These are phyloP conservation scores for Lactuca sativa DNA, from an alignment of 129 eudicot species.

Conservation along the genomic window DNA sequence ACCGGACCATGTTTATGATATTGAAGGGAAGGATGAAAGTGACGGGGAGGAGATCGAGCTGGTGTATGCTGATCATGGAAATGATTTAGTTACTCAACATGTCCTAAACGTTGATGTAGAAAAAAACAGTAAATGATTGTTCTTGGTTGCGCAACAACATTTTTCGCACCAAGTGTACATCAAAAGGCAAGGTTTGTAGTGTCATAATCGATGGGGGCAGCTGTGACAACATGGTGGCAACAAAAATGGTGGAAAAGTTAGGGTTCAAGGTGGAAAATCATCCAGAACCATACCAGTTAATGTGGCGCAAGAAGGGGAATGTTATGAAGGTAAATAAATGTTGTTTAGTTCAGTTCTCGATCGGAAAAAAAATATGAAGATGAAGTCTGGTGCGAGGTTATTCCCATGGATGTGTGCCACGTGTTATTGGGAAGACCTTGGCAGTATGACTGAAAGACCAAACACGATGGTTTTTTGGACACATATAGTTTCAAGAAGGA, in stretches of 20 bases:
- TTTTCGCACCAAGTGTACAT: no score
- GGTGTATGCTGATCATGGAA: background rate
- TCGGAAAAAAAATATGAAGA: background rate
- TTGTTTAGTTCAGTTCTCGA: background rate
- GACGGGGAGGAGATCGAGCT: background rate
- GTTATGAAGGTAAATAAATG: no score
- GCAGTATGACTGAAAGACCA: no score
- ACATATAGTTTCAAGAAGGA: no score
- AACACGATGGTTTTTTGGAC: no score
- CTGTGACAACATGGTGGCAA: slow-evolving; percentile 3
- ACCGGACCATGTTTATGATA: no score
- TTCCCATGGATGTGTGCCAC: background rate
- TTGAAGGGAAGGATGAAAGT: background rate
- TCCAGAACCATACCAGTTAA: slow-evolving; percentile 3
- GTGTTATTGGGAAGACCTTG: no score
- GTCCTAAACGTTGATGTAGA: background rate
- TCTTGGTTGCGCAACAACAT: background rate
- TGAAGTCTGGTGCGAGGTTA: background rate
- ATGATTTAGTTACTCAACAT: background rate
- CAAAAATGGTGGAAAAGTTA: background rate
- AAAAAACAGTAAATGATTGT: background rate
- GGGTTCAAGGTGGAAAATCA: background rate
- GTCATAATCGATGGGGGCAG: background rate
- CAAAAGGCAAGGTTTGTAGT: no score
- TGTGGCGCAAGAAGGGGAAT: no score